phyloP scores from a whole-genome alignment of 2,329 filamentous ascomycete genomes.

The Cryphonectria japonica region DNA sequence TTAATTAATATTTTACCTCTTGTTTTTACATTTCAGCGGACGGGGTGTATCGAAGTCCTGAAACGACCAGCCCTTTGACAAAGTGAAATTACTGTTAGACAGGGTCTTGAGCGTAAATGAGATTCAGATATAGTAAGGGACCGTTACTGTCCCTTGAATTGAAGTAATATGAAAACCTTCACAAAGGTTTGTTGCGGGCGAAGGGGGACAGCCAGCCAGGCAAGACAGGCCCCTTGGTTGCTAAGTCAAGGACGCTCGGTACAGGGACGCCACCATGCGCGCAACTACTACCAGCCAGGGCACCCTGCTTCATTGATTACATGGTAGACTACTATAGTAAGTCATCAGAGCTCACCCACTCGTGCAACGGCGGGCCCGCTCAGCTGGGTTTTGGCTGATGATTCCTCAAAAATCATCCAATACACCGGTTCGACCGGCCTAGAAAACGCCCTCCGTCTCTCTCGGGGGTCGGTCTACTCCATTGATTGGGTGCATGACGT shows the following conservation, averaged over 20 bases:
- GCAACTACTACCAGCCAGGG: neutral
- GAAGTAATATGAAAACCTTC: too few species aligned
- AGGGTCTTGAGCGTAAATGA: neutral
- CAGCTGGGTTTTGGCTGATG: neutral
- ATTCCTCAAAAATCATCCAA: too few species aligned
- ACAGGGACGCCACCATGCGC: neutral
- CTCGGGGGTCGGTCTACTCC: neutral
- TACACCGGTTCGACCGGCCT: neutral
- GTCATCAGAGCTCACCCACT: neutral
- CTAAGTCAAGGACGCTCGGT: too few species aligned
- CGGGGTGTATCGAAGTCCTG: neutral
- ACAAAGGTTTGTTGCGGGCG: too few species aligned
- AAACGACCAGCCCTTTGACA: neutral
- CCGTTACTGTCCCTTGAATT: too few species aligned
- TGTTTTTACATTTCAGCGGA: neutral
- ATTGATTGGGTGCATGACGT: neutral
- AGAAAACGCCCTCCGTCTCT: neutral
- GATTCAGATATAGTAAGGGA: neutral
- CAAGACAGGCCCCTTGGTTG: too few species aligned
- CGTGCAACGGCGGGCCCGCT: neutral
- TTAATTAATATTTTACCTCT: neutral
- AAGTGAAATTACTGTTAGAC: neutral
- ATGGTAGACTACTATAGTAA: neutral
- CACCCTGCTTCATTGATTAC: too few species aligned
- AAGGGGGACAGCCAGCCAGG: too few species aligned